Evolutionary conservation across 305 asterid species (phyloP).

Genomic region (Lippia alba): DNA sequence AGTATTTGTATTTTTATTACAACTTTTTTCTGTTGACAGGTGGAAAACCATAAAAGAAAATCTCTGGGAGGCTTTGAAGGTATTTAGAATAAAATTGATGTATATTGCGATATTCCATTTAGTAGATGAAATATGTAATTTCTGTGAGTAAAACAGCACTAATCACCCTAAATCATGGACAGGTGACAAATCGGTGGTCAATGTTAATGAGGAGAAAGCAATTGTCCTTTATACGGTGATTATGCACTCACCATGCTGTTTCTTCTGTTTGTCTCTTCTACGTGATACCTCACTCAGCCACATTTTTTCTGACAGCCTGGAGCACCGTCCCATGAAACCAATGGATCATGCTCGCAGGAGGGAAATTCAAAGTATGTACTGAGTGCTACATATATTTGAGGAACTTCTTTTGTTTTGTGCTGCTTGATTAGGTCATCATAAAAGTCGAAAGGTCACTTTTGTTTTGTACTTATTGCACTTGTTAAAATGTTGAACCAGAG

Average conservation of each 20-base stretch:
- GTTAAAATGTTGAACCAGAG: constrained; percentile 54
- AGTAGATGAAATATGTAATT: not conserved
- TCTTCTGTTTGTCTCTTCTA: not conserved
- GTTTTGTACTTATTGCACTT: constrained; percentile 9
- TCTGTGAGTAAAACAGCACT: constrained; percentile 20
- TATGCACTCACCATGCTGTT: constrained; percentile 34
- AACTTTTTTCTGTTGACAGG: constrained; percentile 49
- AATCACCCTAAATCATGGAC: constrained; percentile 40
- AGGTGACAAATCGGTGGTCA: constrained; percentile 63
- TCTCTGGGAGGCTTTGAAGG: constrained; percentile 62
- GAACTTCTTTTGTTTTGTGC: not conserved
- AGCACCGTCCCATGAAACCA: constrained; percentile 54
- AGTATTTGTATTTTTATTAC: constrained; percentile 10
- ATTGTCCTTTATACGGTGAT: constrained; percentile 84
- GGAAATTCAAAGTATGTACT: constrained; percentile 74
- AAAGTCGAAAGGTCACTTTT: not conserved
- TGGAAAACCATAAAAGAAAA: constrained; percentile 58
- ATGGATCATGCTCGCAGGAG: constrained; percentile 52
- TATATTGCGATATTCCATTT: not conserved
- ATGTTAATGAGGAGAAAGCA: constrained; percentile 75
- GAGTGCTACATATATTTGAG: constrained; percentile 26
- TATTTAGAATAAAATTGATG: constrained; percentile 33
- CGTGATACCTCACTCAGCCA: constrained; percentile 31
- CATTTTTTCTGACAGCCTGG: constrained; percentile 67
- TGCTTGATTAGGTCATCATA: not conserved